Percentiles rank a stretch among this genome's conserved stretches.
phyloP scores from a whole-genome alignment of 768 basidiomycete species.

The Coprinopsis strossmayeri region DNA sequence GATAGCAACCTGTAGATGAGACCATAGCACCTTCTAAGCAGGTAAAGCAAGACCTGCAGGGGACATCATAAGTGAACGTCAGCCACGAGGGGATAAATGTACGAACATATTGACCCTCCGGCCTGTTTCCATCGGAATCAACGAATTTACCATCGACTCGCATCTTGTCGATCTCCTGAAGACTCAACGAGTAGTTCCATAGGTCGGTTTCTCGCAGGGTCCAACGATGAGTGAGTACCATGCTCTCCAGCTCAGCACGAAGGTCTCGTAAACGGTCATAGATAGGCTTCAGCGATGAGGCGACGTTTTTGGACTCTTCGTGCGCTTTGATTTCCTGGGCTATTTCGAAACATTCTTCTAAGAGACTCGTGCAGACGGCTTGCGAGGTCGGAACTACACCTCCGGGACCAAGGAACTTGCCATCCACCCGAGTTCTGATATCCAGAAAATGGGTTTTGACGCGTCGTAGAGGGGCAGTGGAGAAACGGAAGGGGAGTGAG shows the following conservation, averaged over 20 bases:
- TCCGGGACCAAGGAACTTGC: conserved; percentile 89
- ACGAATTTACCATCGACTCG: conserved; percentile 96
- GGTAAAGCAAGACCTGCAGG: conserved; percentile 85
- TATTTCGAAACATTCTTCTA: conserved; percentile 97
- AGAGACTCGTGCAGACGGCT: conserved; percentile 82
- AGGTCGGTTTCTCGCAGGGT: conserved; percentile 91
- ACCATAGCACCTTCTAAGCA: conserved; percentile 92
- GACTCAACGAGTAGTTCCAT: conserved; percentile 87
- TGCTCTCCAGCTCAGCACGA: conserved; percentile 80
- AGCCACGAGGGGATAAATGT: neutral
- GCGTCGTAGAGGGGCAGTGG: neutral
- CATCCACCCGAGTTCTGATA: conserved; percentile 83
- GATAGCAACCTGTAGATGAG: conserved; percentile 90
- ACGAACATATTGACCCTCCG: conserved; percentile 91
- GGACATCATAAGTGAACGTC: neutral
- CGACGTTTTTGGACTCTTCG: conserved; percentile 85
- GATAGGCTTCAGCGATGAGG: conserved; percentile 82
- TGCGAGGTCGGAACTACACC: conserved; percentile 89
- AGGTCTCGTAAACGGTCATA: conserved; percentile 88
- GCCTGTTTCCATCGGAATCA: conserved; percentile 86
- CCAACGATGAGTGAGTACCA: conserved; percentile 96
- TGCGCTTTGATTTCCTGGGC: conserved; percentile 91
- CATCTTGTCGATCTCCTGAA: conserved; percentile 97
- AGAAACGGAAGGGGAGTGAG: neutral
- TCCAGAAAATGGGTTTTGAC: neutral